Percentiles rank a stretch among this genome's conserved stretches.
Conservation (phyloP, 495 filamentous ascomycete genomes). For the Talaromyces nanjingensis region DNA sequence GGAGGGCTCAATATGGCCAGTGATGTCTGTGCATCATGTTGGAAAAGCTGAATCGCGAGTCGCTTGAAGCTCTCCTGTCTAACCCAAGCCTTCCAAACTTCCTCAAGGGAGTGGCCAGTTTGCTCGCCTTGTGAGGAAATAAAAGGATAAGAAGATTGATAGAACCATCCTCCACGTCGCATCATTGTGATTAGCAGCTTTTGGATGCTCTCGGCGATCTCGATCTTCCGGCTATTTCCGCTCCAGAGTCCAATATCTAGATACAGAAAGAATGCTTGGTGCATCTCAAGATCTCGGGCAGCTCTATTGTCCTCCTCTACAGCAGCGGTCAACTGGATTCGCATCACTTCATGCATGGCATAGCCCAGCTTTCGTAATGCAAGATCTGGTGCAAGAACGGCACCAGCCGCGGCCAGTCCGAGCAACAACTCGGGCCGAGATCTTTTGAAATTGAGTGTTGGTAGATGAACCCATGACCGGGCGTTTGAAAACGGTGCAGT, state of each 20-base stretch:
- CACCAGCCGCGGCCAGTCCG: conserved; percentile 47
- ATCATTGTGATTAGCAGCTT: conserved; percentile 48
- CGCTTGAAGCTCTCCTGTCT: conserved; percentile 48
- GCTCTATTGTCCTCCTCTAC: conserved; percentile 54
- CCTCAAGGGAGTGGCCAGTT: conserved; percentile 37
- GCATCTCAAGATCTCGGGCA: conserved; percentile 45
- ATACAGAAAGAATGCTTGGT: conserved; percentile 48
- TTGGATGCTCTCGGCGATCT: conserved; percentile 57
- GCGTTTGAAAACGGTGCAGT: conserved; percentile 40
- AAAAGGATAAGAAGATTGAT: conserved; percentile 33
- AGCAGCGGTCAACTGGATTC: conserved; percentile 39
- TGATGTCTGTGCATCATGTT: conserved; percentile 52
- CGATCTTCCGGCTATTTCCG: conserved; percentile 59
- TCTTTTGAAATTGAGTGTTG: conserved; percentile 44
- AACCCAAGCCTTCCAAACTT: conserved; percentile 55
- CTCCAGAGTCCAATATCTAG: conserved; percentile 61
- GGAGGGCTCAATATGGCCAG: conserved; percentile 51
- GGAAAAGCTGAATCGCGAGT: conserved; percentile 45
- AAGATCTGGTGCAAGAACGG: conserved; percentile 45
- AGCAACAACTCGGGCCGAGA: conserved; percentile 50
- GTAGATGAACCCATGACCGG: conserved; percentile 51
- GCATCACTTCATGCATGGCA: conserved; percentile 54
- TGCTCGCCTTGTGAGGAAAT: conserved; percentile 38
- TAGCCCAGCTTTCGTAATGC: conserved; percentile 56
- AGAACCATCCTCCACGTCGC: not conserved